Conservation (phyloP, 768 basidiomycete genomes). For the Tulasnella sp. region DNA sequence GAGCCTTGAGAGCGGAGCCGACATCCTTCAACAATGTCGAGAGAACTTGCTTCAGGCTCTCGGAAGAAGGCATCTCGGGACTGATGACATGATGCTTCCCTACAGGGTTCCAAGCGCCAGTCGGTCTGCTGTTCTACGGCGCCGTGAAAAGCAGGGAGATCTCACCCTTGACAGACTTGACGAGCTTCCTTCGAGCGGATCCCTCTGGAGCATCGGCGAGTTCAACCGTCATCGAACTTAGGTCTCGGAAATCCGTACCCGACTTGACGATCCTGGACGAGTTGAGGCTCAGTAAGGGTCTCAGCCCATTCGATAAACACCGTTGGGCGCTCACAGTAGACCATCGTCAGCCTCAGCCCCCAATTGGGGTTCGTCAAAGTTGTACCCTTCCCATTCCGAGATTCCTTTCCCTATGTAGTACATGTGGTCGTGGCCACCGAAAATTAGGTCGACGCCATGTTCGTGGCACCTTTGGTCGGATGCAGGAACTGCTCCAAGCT, state of each 20-base stretch:
- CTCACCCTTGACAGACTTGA: conserved; percentile 58
- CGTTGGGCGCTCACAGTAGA: conserved; percentile 57
- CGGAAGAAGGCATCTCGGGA: conserved; percentile 55
- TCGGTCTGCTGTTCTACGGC: conserved; percentile 15
- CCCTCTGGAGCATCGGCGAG: conserved; percentile 54
- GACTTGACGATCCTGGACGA: conserved; percentile 55
- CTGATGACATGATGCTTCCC: conserved; percentile 64
- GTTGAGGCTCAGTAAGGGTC: not conserved
- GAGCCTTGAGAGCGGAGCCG: conserved; percentile 61
- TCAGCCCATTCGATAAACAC: not conserved
- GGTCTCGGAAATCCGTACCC: conserved; percentile 83
- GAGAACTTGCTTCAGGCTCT: conserved; percentile 54
- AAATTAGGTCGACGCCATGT: conserved; percentile 78
- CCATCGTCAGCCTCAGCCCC: conserved; percentile 72
- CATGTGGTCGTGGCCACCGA: conserved; percentile 88
- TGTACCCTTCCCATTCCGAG: conserved; percentile 59
- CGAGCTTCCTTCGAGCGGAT: conserved; percentile 60
- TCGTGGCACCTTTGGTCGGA: conserved; percentile 31
- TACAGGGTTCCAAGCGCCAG: conserved; percentile 31
- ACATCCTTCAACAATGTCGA: conserved; percentile 64
- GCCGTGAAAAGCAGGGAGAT: conserved; percentile 30
- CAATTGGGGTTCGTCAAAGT: conserved; percentile 48
- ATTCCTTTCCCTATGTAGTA: conserved; percentile 70
- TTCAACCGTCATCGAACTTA: conserved; percentile 68
- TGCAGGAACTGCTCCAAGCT: conserved; percentile 53